phyloP scores from a whole-genome alignment of 1,284 basidiomycete species.

The Moesziomyces parantarcticus region DNA sequence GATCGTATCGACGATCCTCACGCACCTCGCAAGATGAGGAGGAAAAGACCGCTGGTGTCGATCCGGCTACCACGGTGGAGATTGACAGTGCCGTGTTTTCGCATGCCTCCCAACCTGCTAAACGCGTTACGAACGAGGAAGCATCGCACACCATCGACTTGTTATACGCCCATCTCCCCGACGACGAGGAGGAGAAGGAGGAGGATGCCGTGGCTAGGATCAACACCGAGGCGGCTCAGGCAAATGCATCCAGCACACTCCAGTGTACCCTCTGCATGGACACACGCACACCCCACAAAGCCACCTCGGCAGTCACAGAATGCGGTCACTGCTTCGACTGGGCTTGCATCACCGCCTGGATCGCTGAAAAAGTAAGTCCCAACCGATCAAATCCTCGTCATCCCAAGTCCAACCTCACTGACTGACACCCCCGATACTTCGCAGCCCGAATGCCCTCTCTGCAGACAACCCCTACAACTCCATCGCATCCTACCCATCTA shows the following conservation, averaged over 20 bases:
- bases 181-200: constrained; percentile 14
- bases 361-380: constrained; percentile 77
- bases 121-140: constrained; percentile 13
- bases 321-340: constrained; percentile 95
- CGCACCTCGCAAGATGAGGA: not conserved
- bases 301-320: constrained; percentile 82
- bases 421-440: not conserved
- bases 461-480: constrained; percentile 39
- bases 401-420: not conserved
- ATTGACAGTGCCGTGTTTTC: constrained; percentile 29
- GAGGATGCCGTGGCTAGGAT: constrained; percentile 17
- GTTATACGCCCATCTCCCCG: constrained; percentile 30
- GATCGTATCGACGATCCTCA: constrained; percentile 8
- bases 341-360: constrained; percentile 89
- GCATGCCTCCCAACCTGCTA: constrained; percentile 36
- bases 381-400: no score
- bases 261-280: constrained; percentile 69
- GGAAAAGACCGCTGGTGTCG: constrained; percentile 1
- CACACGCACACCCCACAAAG: constrained; percentile 48
- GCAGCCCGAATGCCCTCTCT: constrained; percentile 54
- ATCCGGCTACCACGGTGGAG: constrained; percentile 27
- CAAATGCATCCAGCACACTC: constrained; percentile 34
- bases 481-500: constrained; percentile 51
- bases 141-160: constrained; percentile 9
- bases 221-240: constrained; percentile 28